Evolutionary conservation across 805 yeast species (phyloP), one percentile per base, ranked within the genome.

Genomic region (Yarrowia sp.): DNA sequence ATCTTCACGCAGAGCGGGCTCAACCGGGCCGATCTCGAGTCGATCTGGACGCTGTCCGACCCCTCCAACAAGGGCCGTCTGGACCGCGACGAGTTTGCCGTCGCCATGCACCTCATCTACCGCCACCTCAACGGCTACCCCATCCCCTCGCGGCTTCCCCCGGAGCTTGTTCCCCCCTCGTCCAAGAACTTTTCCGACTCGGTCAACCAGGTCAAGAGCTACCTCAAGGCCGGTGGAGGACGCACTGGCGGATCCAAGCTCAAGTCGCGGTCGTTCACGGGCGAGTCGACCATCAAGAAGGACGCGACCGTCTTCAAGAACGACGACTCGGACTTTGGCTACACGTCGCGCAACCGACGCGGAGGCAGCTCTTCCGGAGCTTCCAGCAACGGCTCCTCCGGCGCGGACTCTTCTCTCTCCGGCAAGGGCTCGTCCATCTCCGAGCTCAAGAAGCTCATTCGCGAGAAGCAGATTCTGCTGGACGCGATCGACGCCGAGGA

Each of bases 91-190:
- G 96, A 90, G 73, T 94, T 93, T 76, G 87, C 97, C 0, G 91
- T 94, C 33, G 97, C 98, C 31, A 94, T 93, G 98, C 97, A 96
- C 78, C 79, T 93, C 63, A 93, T 93, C 44, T 93, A 94, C 75
- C 83, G 97, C 72, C 82, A 93, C 65, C 77, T 93, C 71, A 92
- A 91, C 70, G 97, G 97, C 2, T 84, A 83, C 66, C 90, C 87
- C n/a, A 75, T 94, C 56, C 99, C 99, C 22, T 71, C 79, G 51
- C 78, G 84, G 61, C 80, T 93, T 60, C 98, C 98, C 2, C 90
- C 96, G 2, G 96, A 91, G 70, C 81, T 93, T 66, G 77, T 91
- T 29, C 98, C 99, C 7, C 96, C 96, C 2, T 87, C 96, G 7
- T 81, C 87, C 36, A 84, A 85, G 68, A 80, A 87, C 63, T 76